Percentiles rank a stretch among this genome's conserved stretches.
These are phyloP conservation scores for Trapa bicornis DNA, from an alignment of 345 rosid species.

Conservation along the genomic window DNA sequence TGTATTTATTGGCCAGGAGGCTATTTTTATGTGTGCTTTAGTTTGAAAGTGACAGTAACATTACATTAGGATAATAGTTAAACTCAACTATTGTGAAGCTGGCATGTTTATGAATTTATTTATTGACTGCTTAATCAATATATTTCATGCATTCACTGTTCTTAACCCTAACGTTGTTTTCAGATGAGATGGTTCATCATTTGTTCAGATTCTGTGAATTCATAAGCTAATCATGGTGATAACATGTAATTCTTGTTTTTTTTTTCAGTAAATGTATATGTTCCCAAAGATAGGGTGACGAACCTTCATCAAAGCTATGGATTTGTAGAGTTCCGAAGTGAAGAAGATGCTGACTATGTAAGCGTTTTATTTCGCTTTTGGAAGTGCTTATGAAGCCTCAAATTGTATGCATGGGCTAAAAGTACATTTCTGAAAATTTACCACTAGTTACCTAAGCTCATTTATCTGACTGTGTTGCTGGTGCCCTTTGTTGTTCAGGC, in stretches of 20 bases:
- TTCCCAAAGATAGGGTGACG: slow-evolving; percentile 94
- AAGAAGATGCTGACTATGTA: slow-evolving; percentile 87
- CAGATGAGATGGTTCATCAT: background rate
- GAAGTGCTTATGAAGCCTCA: background rate
- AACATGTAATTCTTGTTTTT: background rate
- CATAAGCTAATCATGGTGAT: background rate
- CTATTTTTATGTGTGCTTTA: background rate
- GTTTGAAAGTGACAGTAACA: background rate
- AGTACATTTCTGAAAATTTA: too few relatives aligned
- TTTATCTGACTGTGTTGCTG: background rate
- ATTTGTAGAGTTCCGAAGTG: slow-evolving; percentile 85
- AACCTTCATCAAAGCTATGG: slow-evolving; percentile 92
- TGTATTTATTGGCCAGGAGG: background rate
- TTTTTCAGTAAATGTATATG: slow-evolving; percentile 71
- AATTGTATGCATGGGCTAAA: background rate
- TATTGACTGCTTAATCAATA: background rate
- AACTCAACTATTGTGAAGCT: too few relatives aligned
- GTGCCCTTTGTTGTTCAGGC: slow-evolving; percentile 31
- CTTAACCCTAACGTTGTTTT: background rate
- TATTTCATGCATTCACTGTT: background rate
- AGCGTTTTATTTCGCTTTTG: slow-evolving; percentile 8
- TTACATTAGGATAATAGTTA: background rate
- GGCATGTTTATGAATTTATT: too few relatives aligned
- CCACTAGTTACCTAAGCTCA: background rate
- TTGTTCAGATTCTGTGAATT: background rate